These are phyloP conservation scores for Corniculantispora saksenae DNA, from an alignment of 2,329 filamentous ascomycete species.

Conservation along the genomic window DNA sequence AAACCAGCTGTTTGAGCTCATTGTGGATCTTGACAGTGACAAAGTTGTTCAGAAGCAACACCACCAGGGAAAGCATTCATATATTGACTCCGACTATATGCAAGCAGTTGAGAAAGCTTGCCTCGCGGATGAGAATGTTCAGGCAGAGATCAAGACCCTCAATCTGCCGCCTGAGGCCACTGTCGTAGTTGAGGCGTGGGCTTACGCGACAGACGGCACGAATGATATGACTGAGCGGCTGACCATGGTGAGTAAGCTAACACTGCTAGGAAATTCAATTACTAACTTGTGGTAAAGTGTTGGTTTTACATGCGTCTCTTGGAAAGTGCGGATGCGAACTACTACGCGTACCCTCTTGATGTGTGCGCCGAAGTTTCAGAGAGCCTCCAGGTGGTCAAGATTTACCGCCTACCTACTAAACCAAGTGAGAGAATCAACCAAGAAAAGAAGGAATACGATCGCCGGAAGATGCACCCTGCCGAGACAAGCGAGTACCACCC, in stretches of 20 bases:
- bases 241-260: slow-evolving; percentile 45
- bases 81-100: slow-evolving; percentile 51
- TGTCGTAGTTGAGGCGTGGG: slow-evolving; percentile 55
- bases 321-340: slow-evolving; percentile 50
- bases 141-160: slow-evolving; percentile 43
- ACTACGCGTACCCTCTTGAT: slow-evolving; percentile 57
- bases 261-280: neutral
- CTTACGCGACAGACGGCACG: slow-evolving; percentile 56
- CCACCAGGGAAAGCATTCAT: slow-evolving; percentile 45
- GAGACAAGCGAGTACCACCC: slow-evolving; percentile 45
- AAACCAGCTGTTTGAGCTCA: slow-evolving; percentile 31
- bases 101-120: slow-evolving; percentile 48
- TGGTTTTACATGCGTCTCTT: slow-evolving; percentile 40
- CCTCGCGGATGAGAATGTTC: slow-evolving; percentile 42
- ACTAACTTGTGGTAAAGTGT: slow-evolving; percentile 28
- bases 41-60: slow-evolving; percentile 30
- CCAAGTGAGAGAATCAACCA: slow-evolving; percentile 35
- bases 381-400: slow-evolving; percentile 44
- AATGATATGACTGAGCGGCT: slow-evolving; percentile 49
- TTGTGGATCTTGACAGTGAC: slow-evolving; percentile 31
- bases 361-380: slow-evolving; percentile 52
- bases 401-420: slow-evolving; percentile 47
- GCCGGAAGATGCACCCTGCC: slow-evolving; percentile 39
- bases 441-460: slow-evolving; percentile 40
- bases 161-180: slow-evolving; percentile 45